These are phyloP conservation scores for Trichoderma sp. DNA, from an alignment of 2,329 filamentous ascomycete species.

Conservation along the genomic window DNA sequence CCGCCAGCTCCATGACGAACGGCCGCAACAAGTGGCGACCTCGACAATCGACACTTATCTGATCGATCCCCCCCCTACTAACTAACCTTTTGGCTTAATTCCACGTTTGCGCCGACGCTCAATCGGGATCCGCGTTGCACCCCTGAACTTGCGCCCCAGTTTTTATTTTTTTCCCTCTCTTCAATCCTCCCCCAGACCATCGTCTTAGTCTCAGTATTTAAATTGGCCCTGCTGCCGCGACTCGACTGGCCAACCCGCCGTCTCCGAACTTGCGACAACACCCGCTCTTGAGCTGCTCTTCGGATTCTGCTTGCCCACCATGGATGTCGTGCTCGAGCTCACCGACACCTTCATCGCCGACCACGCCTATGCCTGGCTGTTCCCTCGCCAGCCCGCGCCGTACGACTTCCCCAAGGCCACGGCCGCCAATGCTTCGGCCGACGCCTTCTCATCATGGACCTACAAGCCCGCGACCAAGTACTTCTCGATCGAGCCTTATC, in stretches of 20 bases:
- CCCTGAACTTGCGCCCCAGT: constrained; percentile 2
- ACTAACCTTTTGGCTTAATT: background rate
- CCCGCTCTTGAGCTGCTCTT: background rate
- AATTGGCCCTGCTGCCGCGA: constrained; percentile 16
- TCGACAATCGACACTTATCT: constrained; percentile 3
- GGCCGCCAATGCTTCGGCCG: constrained; percentile 52
- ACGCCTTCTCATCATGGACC: constrained; percentile 58
- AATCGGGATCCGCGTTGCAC: constrained; percentile 9
- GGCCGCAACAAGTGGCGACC: background rate
- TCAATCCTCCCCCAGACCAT: background rate
- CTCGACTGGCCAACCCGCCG: background rate
- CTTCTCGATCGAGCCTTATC: constrained; percentile 65
- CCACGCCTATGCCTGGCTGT: constrained; percentile 66
- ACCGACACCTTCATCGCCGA: constrained; percentile 81
- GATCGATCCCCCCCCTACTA: background rate
- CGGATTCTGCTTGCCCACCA: constrained; percentile 41
- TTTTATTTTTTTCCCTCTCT: constrained; percentile 8
- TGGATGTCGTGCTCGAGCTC: constrained; percentile 90
- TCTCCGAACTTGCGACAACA: background rate
- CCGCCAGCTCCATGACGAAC: background rate
- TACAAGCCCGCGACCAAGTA: constrained; percentile 72
- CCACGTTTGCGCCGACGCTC: background rate
- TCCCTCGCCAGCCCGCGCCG: constrained; percentile 58
- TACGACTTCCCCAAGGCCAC: constrained; percentile 50
- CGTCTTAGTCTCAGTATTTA: constrained; percentile 10